phyloP scores from a whole-genome alignment of 345 rosid genomes.

The Citrus australasica region DNA sequence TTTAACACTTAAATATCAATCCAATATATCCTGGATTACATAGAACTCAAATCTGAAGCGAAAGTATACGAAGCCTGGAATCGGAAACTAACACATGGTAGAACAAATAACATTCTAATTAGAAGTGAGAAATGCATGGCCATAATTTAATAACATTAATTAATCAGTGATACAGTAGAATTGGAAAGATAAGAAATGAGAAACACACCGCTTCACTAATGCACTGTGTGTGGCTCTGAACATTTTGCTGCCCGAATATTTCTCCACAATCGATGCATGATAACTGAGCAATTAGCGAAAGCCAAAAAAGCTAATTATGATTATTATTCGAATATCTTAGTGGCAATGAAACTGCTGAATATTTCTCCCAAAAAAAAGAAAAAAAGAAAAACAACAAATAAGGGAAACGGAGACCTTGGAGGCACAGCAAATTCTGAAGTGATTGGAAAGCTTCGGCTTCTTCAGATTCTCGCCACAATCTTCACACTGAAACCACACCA shows the following conservation, averaged over 20 bases:
- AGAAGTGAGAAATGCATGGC: background rate
- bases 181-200: background rate
- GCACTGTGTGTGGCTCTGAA: slow-evolving; percentile 87
- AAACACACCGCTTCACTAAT: slow-evolving; percentile 75
- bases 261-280: slow-evolving; percentile 95
- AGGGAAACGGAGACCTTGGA: slow-evolving; percentile 39
- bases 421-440: slow-evolving; percentile 84
- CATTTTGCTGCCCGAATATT: slow-evolving; percentile 65
- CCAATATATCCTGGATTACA: background rate
- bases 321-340: background rate
- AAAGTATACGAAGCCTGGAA: background rate
- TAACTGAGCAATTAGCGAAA: slow-evolving; percentile 39
- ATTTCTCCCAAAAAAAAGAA: background rate
- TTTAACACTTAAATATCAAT: background rate
- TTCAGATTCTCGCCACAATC: slow-evolving; percentile 90
- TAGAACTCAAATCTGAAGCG: background rate
- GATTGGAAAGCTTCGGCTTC: slow-evolving; percentile 86
- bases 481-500: slow-evolving; percentile 99
- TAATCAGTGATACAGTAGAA: background rate
- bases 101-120: background rate
- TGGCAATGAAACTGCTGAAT: background rate
- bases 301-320: background rate
- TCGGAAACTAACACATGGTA: background rate
- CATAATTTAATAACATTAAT: too few species aligned
- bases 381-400: background rate